Evolutionary conservation across 129 eudicot genomes (phyloP).

Genomic region (Artemisia argyi): DNA sequence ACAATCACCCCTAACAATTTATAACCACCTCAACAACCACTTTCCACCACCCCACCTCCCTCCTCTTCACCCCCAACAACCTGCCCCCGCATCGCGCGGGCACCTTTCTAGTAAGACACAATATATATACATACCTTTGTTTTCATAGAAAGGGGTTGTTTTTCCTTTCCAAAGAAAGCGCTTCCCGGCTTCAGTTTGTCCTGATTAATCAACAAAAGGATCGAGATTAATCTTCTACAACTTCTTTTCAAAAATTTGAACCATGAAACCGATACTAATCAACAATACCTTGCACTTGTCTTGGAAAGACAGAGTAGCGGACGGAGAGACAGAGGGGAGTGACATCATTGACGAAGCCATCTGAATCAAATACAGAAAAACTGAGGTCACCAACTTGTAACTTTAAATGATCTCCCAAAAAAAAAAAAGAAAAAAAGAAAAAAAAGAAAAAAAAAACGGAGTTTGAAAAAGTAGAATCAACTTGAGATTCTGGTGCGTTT

Average conservation of each 20-base stretch:
- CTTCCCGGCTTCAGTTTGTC: slow-evolving; percentile 42
- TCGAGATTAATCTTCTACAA: background rate
- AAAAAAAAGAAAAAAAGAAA: no score
- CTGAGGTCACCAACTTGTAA: background rate
- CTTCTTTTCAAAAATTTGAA: background rate
- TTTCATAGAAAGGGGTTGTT: slow-evolving; percentile 29
- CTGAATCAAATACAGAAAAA: slow-evolving; percentile 29
- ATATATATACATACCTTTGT: slow-evolving; percentile 46
- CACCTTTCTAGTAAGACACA: slow-evolving; percentile 4
- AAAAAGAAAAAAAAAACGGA: background rate
- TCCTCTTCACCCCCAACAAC: no score
- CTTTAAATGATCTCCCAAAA: background rate
- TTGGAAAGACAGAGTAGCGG: slow-evolving; percentile 39
- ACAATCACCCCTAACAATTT: no score
- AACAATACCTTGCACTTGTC: slow-evolving; percentile 50
- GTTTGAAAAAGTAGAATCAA: background rate
- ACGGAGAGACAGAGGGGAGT: slow-evolving; percentile 38
- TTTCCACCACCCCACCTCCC: no score
- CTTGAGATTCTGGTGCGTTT: background rate
- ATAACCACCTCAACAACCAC: no score
- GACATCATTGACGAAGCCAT: slow-evolving; percentile 55
- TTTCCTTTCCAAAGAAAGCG: slow-evolving; percentile 40
- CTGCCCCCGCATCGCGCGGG: no score
- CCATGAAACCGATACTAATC: background rate
- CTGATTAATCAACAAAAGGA: slow-evolving; percentile 38